These are phyloP conservation scores for Agroathelia rolfsii DNA, from an alignment of 1,284 basidiomycete species.

Conservation along the genomic window DNA sequence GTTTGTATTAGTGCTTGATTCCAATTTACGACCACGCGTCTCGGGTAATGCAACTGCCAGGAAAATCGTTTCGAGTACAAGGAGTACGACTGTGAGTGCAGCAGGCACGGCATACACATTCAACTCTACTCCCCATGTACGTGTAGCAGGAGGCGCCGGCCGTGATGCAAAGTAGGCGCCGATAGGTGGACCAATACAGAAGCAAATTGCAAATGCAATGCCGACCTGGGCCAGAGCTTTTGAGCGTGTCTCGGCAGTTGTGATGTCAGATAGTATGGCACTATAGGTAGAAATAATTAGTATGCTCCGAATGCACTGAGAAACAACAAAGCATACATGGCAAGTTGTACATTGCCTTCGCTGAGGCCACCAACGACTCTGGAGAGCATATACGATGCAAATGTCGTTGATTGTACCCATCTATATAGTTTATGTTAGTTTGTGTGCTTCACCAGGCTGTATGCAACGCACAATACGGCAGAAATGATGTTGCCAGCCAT, in stretches of 20 bases:
- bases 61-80: conserved; percentile 65
- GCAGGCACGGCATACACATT: conserved; percentile 86
- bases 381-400: conserved; percentile 81
- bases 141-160: conserved; percentile 49
- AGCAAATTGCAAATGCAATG: conserved; percentile 89
- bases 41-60: conserved; percentile 68
- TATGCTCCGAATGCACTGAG: too few relatives aligned
- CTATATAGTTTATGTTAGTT: conserved; percentile 26
- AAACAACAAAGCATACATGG: conserved; percentile 43
- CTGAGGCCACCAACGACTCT: conserved; percentile 82
- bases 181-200: conserved; percentile 77
- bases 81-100: conserved; percentile 60
- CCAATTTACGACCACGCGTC: conserved; percentile 52
- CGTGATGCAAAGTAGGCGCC: conserved; percentile 73
- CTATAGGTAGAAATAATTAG: conserved; percentile 26
- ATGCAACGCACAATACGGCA: conserved; percentile 57
- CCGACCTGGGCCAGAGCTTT: conserved; percentile 85
- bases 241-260: conserved; percentile 65
- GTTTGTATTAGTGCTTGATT: conserved; percentile 14
- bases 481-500: conserved; percentile 91
- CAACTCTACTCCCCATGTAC: conserved; percentile 52
- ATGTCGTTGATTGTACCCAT: conserved; percentile 83
- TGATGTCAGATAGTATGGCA: conserved; percentile 84
- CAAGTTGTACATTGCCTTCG: conserved; percentile 80
- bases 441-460: conserved; percentile 2